Conservation (phyloP, 1,284 basidiomycete species). For the Boletus sp. region DNA sequence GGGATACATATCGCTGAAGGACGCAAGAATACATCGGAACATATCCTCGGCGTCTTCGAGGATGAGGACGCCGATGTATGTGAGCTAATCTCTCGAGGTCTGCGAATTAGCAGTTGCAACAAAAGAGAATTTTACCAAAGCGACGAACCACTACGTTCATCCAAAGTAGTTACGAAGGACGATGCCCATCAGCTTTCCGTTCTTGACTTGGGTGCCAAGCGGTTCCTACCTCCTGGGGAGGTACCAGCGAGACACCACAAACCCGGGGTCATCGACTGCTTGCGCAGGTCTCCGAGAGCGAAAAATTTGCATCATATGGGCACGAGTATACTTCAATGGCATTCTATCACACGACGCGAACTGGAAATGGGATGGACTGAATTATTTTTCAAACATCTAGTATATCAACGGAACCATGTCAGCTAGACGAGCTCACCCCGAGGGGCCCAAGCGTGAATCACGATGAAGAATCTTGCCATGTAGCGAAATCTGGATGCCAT, state of each 20-base stretch:
- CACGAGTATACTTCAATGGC: background rate
- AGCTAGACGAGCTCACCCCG: slow-evolving; percentile 17
- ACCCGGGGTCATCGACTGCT: slow-evolving; percentile 34
- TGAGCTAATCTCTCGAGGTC: background rate
- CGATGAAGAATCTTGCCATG: background rate
- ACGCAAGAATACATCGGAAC: background rate
- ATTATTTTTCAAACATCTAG: slow-evolving; percentile 8
- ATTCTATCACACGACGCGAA: background rate
- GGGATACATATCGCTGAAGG: background rate
- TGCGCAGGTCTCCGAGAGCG: slow-evolving; percentile 26
- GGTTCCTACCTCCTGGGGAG: slow-evolving; percentile 35
- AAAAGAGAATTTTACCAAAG: background rate
- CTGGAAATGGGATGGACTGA: background rate
- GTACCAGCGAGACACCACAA: slow-evolving; percentile 32
- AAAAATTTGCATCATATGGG: slow-evolving; percentile 37
- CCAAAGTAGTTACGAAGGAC: background rate
- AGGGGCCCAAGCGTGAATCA: background rate
- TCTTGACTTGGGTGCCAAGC: slow-evolving; percentile 34
- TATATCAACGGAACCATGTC: slow-evolving; percentile 12
- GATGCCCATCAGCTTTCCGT: slow-evolving; percentile 43
- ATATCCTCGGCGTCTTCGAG: too few relatives aligned
- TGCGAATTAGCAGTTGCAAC: background rate
- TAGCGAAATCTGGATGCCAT: background rate
- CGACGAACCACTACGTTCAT: background rate
- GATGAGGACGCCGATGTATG: background rate